Percentiles rank a stretch among this genome's conserved stretches.
Evolutionary conservation across 2,329 filamentous ascomycete species (phyloP).

Genomic region (Colletotrichum caudatum): DNA sequence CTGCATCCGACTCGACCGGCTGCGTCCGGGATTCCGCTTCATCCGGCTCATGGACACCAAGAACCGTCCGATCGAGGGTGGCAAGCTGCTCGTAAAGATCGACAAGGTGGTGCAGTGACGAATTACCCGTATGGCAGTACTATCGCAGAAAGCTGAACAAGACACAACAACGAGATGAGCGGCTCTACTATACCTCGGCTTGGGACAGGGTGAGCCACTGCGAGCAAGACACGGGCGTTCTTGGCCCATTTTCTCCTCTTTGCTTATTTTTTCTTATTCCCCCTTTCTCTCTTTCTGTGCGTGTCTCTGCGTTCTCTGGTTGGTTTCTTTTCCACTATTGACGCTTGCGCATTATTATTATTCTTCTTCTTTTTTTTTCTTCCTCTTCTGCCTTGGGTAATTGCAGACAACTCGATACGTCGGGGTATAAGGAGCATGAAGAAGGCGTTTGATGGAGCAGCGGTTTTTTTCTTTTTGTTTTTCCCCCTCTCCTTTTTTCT

Average conservation of each 20-base stretch:
- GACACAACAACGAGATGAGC: not conserved
- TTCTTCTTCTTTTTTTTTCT: no score
- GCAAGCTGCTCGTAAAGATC: slow-evolving; percentile 65
- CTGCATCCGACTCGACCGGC: slow-evolving; percentile 70
- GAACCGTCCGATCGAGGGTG: slow-evolving; percentile 58
- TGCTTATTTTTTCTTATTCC: not conserved
- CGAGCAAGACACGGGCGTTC: not conserved
- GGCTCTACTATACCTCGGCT: not conserved
- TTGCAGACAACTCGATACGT: slow-evolving; percentile 21
- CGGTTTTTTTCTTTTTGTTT: not conserved
- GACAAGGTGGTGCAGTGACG: slow-evolving; percentile 58
- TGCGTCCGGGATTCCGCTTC: slow-evolving; percentile 67
- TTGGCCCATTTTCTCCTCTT: not conserved
- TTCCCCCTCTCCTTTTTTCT: no score
- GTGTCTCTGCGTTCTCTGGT: not conserved
- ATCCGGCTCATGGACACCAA: slow-evolving; percentile 62
- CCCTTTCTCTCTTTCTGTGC: not conserved
- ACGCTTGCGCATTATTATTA: not conserved
- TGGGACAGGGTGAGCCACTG: not conserved
- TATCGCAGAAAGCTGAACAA: not conserved
- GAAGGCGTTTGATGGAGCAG: slow-evolving; percentile 21
- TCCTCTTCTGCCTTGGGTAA: not conserved
- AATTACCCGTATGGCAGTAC: not conserved
- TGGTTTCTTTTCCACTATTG: not conserved
- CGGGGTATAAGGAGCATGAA: slow-evolving; percentile 13